Conservation (phyloP, 306 rosid species). For the Purshia tridentata region DNA sequence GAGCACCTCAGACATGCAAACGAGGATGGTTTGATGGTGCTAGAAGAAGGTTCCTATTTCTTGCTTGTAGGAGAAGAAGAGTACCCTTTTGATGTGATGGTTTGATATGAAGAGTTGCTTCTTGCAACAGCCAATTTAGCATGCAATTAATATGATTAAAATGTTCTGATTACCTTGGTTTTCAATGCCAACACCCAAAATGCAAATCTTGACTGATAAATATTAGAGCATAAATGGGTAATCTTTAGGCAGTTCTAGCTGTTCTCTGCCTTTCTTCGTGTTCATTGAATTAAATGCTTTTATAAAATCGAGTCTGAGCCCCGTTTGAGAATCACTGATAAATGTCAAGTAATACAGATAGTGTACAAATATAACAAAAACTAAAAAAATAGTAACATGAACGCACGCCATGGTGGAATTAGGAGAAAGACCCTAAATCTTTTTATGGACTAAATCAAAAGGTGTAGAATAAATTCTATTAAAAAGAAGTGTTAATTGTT, state of each 20-base stretch:
- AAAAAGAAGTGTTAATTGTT: no score
- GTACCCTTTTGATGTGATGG: conserved; percentile 50
- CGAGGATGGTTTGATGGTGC: conserved; percentile 63
- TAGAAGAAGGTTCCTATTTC: conserved; percentile 72
- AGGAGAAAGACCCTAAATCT: no score
- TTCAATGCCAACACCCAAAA: not conserved
- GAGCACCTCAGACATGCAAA: conserved; percentile 73
- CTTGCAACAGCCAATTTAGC: conserved; percentile 6
- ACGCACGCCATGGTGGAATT: no score
- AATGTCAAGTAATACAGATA: no score
- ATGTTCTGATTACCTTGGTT: not conserved
- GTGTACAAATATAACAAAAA: no score
- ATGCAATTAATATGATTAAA: not conserved
- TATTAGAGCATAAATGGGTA: not conserved
- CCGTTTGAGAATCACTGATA: no score
- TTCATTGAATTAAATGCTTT: no score
- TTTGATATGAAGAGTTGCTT: conserved; percentile 38
- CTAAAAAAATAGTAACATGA: no score
- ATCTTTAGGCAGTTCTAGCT: not conserved
- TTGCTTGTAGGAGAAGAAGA: conserved; percentile 73
- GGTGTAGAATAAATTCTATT: no score
- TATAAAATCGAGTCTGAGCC: no score
- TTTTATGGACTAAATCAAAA: no score
- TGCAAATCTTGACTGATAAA: not conserved
- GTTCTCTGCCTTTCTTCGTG: not conserved